Base-by-base conservation (phyloP, 257 asterid genomes). In the Primulina eburnea region DNA sequence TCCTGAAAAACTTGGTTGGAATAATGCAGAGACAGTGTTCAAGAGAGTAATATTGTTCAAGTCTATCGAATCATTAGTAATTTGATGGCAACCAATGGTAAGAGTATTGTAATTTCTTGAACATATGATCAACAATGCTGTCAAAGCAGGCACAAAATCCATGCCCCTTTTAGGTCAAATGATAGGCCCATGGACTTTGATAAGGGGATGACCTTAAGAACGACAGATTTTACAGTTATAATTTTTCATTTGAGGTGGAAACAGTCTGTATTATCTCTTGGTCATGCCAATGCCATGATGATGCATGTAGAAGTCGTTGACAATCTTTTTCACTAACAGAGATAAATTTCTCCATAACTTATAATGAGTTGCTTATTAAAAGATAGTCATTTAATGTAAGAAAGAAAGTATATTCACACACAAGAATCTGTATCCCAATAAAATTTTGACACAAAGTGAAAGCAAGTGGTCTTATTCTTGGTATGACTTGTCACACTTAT, bases 11-110 rank as follows among this genome's bases (percentile, higher is more conserved):
- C 20, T 16, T 50, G 57, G 20, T 50, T 50, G 57, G 57, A 17
- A 50, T 50, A 50, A 50, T 50, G 57, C 57, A 50, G 75, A 84
- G 79, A 84, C 85, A 81, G 78, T 77, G 66, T 68, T 79, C 69
- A 59, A 63, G 33, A 65, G 70, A 70, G 73, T 67, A 72, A 72
- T 78, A 73, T 74, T 56, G 72, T 60, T 71, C 32, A 20, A 71
- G 77, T 75, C 24, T 29, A 40, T 70, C 69, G 77, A 52, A 64
- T 65, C 52, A 68, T 69, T 50, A 67, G 68, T 69, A 72, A 56
- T 68, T 63, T 37, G 28, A 53, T 70, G 52, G 1, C 28, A 34
- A 73, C 24, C 62, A 4, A 29, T 47, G 18, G 64, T 20, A 26
- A 2, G 69, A 4, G 64, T 34, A 62, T 38, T 28, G 64, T 21